Conservation (phyloP, 148 eudicot species). For the Hydrangea macrophylla region DNA sequence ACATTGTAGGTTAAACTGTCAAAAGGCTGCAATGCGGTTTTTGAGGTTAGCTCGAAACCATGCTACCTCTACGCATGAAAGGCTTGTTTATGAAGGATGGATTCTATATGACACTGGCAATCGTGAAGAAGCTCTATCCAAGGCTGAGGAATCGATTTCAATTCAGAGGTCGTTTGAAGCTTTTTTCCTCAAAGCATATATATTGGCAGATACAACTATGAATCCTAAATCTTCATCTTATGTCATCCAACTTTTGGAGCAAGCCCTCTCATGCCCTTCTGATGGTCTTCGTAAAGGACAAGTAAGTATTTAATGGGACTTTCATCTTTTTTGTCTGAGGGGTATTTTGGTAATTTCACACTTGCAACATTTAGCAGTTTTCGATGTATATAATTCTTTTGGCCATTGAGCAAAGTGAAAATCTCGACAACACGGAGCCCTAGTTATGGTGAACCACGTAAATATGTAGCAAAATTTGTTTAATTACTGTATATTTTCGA, state of each 20-base stretch:
- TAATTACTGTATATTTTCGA: background rate
- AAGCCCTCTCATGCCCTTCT: conserved; percentile 47
- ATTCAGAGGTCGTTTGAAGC: conserved; percentile 49
- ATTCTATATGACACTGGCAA: conserved; percentile 42
- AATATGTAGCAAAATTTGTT: background rate
- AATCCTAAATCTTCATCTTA: conserved; percentile 28
- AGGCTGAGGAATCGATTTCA: conserved; percentile 39
- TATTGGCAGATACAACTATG: conserved; percentile 32
- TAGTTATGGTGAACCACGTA: too few relatives aligned
- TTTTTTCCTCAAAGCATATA: conserved; percentile 45
- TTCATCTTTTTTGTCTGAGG: background rate
- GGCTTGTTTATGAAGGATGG: conserved; percentile 52
- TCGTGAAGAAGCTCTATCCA: conserved; percentile 46
- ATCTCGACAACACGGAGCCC: too few relatives aligned
- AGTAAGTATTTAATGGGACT: conserved; percentile 16
- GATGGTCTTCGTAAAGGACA: conserved; percentile 55
- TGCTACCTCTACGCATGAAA: conserved; percentile 32
- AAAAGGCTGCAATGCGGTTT: conserved; percentile 46
- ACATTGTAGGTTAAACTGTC: conserved; percentile 37
- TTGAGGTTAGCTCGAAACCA: conserved; percentile 38
- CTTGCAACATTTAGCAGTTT: too few relatives aligned
- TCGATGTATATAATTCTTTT: too few relatives aligned
- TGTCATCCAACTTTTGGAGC: conserved; percentile 39
- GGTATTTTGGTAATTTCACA: too few relatives aligned
- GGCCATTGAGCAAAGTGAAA: too few relatives aligned